These are phyloP conservation scores for Hanseniaspora jakobsenii DNA, from an alignment of 805 yeast genomes.

Conservation along the genomic window DNA sequence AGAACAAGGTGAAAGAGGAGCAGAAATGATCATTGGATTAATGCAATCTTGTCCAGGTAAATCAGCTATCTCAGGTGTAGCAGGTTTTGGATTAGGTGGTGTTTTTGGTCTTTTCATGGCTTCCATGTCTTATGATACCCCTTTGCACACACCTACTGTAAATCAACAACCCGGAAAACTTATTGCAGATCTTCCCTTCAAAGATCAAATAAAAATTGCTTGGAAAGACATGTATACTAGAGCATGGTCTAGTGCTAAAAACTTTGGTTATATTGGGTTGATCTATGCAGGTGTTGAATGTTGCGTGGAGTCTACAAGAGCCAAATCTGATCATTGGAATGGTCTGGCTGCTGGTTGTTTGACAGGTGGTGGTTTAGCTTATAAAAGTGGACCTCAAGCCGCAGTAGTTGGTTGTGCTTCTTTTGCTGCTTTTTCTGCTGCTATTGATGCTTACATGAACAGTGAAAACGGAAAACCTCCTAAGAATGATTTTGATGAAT, in stretches of 20 bases:
- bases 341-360: conserved; percentile 90
- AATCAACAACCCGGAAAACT: conserved; percentile 27
- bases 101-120: conserved; percentile 94
- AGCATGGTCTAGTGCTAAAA: conserved; percentile 80
- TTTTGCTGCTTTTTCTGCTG: conserved; percentile 88
- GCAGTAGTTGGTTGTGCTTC: conserved; percentile 91
- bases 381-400: conserved; percentile 87
- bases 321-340: conserved; percentile 83
- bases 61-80: conserved; percentile 78
- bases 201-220: conserved; percentile 84
- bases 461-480: conserved; percentile 80
- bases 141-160: conserved; percentile 26
- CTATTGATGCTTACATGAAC: conserved; percentile 74
- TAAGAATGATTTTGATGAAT: conserved; percentile 67
- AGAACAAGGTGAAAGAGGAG: conserved; percentile 87
- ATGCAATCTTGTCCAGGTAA: conserved; percentile 95
- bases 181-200: conserved; percentile 75
- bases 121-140: conserved; percentile 36
- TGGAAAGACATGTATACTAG: conserved; percentile 85
- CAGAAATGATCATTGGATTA: conserved; percentile 64
- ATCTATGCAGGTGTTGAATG: conserved; percentile 90
- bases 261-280: conserved; percentile 86
- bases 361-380: conserved; percentile 92
- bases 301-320: conserved; percentile 70
- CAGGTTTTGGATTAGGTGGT: conserved; percentile 91